Conservation (phyloP, 768 basidiomycete genomes). For the Tremella mesenterica region DNA sequence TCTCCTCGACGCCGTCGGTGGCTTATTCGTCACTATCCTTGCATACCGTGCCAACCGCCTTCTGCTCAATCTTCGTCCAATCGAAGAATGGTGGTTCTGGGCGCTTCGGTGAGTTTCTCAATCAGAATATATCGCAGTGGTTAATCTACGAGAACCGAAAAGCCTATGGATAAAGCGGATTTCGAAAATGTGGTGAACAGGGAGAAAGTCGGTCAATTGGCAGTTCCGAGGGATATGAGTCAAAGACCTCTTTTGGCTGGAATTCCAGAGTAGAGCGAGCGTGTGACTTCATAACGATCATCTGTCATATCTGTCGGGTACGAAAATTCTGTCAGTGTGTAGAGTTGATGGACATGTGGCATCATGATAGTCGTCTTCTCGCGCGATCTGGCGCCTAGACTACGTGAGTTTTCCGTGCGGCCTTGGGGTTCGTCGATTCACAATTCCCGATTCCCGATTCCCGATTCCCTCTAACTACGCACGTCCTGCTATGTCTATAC, state of each 20-base stretch:
- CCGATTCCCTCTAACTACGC: no score
- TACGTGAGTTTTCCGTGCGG: no score
- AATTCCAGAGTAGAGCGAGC: not conserved
- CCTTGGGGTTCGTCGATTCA: no score
- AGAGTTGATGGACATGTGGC: no score
- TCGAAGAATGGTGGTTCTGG: slow-evolving; percentile 39
- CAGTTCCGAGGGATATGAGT: slow-evolving; percentile 11
- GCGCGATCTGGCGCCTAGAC: no score
- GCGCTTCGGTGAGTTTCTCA: slow-evolving; percentile 14
- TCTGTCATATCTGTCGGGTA: not conserved
- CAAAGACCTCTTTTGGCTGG: slow-evolving; percentile 15
- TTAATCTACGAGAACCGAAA: slow-evolving; percentile 16
- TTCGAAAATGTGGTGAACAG: slow-evolving; percentile 14
- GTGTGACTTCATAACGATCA: not conserved
- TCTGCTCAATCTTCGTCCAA: slow-evolving; percentile 30
- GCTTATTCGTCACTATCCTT: slow-evolving; percentile 30
- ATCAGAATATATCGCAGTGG: not conserved
- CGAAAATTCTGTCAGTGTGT: no score
- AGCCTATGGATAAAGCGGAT: slow-evolving; percentile 33
- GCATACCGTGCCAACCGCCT: slow-evolving; percentile 26
- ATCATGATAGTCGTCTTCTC: no score
- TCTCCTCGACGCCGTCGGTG: slow-evolving; percentile 32
- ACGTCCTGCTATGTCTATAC: no score
- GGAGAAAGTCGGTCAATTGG: slow-evolving; percentile 3
- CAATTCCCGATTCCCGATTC: no score